Base-by-base conservation (phyloP, 768 basidiomycete species). In the Termitomyces sp. region DNA sequence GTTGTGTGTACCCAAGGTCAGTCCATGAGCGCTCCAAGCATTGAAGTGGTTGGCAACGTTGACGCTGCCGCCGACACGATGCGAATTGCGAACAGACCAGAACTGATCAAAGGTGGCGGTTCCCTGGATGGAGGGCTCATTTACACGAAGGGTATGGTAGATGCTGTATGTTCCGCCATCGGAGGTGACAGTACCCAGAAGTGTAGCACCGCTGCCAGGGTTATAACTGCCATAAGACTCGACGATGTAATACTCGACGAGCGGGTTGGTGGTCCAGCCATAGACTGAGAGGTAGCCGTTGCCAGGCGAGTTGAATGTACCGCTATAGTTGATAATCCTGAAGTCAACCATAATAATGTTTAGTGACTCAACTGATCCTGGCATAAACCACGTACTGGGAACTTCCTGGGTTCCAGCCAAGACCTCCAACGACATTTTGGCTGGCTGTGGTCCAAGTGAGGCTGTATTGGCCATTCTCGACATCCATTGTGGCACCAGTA, bases 221-320 rank as follows among this genome's bases (percentile, higher is more conserved):
- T 79, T 74, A 67, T 73, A 76, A 46, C 64, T 64, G 43, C 76
- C 77, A 62, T 65, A 78, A 20, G 66, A 69, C 49, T 80, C 79
- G 54, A 72, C 63, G 61, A 80, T 72, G 70, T 78, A 78, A 71
- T 78, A 80, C 59, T 80, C 77, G 63, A 79, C 66, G 63, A 78
- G 75, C 1, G 77, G 74, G 66, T 65, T 72, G n/a, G 68, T 69
- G 6, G 75, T 76, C 78, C 78, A 79, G 49, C 78, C 78, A 59
- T 77, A 78, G 55, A 80, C 69, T 48, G 77, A 72, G 30, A 79
- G 70, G 66, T 77, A 77, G 57, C 65, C 64, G 66, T 77, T 79
- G 9, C 77, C 76, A 60, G 70, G 69, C 24, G 74, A 73, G 24
- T 63, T 61, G 66, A 68, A 75, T 30, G 64, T 72, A 47, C 68